Conservation (phyloP, 2,329 filamentous ascomycete genomes). For the Microascus cirrosus region DNA sequence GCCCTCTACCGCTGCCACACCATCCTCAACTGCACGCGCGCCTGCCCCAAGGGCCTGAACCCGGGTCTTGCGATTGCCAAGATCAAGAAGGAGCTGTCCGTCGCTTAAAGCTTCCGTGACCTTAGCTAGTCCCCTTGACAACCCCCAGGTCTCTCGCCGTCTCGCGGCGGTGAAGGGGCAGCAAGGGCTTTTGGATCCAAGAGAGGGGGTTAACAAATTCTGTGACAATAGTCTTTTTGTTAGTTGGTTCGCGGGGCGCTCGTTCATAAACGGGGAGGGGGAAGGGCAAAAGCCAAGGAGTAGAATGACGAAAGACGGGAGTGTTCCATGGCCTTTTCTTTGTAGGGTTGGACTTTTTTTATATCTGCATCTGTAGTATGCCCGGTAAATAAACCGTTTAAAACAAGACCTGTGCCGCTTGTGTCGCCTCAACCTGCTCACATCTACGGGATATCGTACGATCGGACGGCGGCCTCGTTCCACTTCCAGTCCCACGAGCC, state of each 20-base stretch:
- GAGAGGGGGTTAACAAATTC: neutral
- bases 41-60: slow-evolving; percentile 97
- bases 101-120: slow-evolving; percentile 16
- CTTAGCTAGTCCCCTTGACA: neutral
- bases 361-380: neutral
- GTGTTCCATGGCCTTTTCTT: neutral
- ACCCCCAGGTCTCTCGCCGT: too few relatives aligned
- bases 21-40: slow-evolving; percentile 96
- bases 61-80: slow-evolving; percentile 90
- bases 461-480: neutral
- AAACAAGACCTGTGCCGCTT: too few relatives aligned
- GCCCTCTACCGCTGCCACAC: slow-evolving; percentile 98
- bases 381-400: neutral
- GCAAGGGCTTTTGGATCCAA: too few relatives aligned
- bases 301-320: neutral
- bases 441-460: neutral
- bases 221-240: neutral
- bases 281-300: neutral
- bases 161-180: too few relatives aligned
- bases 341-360: neutral
- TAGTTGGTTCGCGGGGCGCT: neutral
- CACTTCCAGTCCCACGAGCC: neutral
- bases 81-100: slow-evolving; percentile 95
- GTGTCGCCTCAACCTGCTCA: neutral
- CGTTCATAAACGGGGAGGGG: too few relatives aligned